Conservation (phyloP, 352 stramenopile species). For the Blastocystis sp. region DNA sequence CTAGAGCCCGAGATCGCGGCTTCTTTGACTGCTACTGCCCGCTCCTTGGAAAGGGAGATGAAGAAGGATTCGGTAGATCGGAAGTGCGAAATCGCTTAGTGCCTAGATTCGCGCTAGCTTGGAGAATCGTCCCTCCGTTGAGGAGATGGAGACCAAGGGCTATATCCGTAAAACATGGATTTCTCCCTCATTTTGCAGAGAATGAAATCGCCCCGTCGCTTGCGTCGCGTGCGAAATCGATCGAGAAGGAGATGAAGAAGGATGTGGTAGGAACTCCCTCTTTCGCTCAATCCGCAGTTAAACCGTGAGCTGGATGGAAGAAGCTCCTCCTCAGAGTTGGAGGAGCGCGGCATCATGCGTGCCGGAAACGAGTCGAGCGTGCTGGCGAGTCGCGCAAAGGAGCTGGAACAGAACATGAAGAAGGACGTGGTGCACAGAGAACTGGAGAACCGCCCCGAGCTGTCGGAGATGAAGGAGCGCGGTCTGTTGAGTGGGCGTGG, state of each 20-base stretch:
- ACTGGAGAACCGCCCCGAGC: no score
- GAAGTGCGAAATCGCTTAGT: no score
- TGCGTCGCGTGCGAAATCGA: no score
- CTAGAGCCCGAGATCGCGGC: background rate
- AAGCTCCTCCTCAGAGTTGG: background rate
- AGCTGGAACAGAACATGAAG: slow-evolving; percentile 10
- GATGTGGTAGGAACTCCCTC: background rate
- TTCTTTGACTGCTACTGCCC: background rate
- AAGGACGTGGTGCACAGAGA: background rate
- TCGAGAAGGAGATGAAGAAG: no score
- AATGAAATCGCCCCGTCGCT: no score
- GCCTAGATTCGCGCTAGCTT: no score
- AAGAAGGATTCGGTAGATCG: slow-evolving; percentile 7
- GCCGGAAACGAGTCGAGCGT: background rate
- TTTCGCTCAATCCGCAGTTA: background rate
- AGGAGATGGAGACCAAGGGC: no score
- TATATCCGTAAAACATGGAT: no score
- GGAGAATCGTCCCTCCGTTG: no score
- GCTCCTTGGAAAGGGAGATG: slow-evolving; percentile 17
- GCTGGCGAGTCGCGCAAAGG: background rate
- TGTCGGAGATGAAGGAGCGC: no score
- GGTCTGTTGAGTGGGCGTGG: no score
- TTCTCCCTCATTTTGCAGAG: no score
- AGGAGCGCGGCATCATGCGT: slow-evolving; percentile 8
- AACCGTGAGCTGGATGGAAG: background rate